phyloP scores from a whole-genome alignment of 768 basidiomycete genomes.

The Clitopilus hobsonii region DNA sequence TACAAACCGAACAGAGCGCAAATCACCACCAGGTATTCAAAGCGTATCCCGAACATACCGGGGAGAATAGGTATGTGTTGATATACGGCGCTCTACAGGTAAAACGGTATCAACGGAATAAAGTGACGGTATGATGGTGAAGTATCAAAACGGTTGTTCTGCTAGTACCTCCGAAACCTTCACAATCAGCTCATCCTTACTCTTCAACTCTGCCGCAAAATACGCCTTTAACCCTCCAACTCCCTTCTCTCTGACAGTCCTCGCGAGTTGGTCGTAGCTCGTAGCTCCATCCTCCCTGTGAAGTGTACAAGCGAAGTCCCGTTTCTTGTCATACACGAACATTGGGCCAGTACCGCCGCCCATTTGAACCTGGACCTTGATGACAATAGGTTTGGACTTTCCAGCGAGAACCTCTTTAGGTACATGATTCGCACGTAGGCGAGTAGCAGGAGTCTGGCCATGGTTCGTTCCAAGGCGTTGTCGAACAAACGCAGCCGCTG shows the following conservation, averaged over 20 bases:
- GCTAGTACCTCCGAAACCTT: constrained; percentile 37
- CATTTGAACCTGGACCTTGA: constrained; percentile 52
- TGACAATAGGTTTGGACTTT: constrained; percentile 34
- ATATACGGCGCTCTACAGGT: too few relatives aligned
- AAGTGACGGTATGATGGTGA: too few relatives aligned
- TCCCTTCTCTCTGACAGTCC: constrained; percentile 30
- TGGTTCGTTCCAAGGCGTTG: constrained; percentile 20
- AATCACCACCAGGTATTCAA: too few relatives aligned
- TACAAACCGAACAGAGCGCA: too few relatives aligned
- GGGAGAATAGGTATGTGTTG: too few relatives aligned
- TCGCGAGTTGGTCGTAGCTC: constrained; percentile 36
- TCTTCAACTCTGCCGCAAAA: constrained; percentile 44
- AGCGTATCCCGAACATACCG: too few relatives aligned
- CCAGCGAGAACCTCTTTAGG: constrained; percentile 12
- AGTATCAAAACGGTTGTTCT: constrained; percentile 48
- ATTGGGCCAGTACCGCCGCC: constrained; percentile 19
- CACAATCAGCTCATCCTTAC: constrained; percentile 38
- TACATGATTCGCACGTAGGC: constrained; percentile 17
- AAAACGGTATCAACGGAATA: too few relatives aligned
- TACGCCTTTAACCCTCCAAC: constrained; percentile 41
- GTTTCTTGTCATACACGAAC: constrained; percentile 50
- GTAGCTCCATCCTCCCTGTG: constrained; percentile 21
- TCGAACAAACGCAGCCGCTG: constrained; percentile 25
- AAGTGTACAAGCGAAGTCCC: constrained; percentile 46
- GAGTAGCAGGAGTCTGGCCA: constrained; percentile 10